A percentile compares a stretch with the other conserved stretches of the same genome.
These are phyloP conservation scores for Leucoagaricus sp. DNA, from an alignment of 1,284 basidiomycete genomes.

Conservation along the genomic window DNA sequence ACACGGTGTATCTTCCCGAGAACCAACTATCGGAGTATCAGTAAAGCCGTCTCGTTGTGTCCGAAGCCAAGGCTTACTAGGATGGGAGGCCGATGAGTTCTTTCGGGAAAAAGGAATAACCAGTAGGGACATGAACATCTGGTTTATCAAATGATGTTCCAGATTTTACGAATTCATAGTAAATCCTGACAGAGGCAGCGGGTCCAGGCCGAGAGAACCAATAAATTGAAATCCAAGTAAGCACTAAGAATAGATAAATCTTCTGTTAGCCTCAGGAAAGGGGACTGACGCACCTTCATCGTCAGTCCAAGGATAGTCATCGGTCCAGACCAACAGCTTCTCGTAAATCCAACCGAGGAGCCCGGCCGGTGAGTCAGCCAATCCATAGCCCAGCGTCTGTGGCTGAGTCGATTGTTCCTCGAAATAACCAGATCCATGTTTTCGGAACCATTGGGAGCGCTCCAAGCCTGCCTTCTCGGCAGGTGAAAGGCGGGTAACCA, in stretches of 20 bases:
- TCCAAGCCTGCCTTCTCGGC: constrained; percentile 38
- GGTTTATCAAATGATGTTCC: constrained; percentile 4
- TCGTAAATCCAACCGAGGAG: constrained; percentile 61
- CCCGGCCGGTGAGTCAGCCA: constrained; percentile 55
- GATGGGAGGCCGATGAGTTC: constrained; percentile 40
- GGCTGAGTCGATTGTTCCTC: constrained; percentile 44
- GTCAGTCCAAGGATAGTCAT: constrained; percentile 47
- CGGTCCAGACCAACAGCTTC: constrained; percentile 52
- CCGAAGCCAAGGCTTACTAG: constrained; percentile 30
- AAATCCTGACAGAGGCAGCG: constrained; percentile 50
- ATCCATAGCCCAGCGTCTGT: constrained; percentile 54
- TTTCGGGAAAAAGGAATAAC: constrained; percentile 50
- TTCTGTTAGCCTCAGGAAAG: background rate
- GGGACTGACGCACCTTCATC: constrained; percentile 41
- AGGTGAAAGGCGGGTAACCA: constrained; percentile 24
- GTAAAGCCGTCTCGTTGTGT: background rate
- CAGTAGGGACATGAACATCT: constrained; percentile 41
- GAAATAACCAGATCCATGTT: constrained; percentile 41
- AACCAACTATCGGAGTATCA: constrained; percentile 24
- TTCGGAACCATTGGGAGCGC: constrained; percentile 30
- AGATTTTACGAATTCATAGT: constrained; percentile 40
- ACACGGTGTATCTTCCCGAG: constrained; percentile 24
- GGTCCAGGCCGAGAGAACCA: constrained; percentile 58
- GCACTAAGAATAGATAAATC: constrained; percentile 31
- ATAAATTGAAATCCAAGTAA: constrained; percentile 58